phyloP scores from a whole-genome alignment of 495 filamentous ascomycete species.

The Schizothecium vesticola region DNA sequence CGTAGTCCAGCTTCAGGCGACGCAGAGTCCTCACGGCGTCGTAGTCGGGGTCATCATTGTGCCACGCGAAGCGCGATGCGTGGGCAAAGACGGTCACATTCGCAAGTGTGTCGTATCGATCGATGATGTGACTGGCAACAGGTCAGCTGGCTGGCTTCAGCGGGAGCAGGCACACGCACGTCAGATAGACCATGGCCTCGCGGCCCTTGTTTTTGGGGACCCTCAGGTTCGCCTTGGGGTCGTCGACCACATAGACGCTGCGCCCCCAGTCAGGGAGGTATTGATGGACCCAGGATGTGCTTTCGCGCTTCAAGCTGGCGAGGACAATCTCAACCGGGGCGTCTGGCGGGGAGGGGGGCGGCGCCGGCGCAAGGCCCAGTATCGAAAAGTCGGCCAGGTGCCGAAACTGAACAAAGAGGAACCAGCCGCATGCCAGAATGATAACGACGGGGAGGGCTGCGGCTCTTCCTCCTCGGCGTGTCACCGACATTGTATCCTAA shows the following conservation, averaged over 20 bases:
- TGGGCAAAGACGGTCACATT: conserved; percentile 58
- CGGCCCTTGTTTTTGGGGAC: conserved; percentile 54
- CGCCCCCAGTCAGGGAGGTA: conserved; percentile 35
- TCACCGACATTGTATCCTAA: background rate
- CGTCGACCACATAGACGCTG: conserved; percentile 49
- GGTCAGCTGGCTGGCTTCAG: conserved; percentile 11
- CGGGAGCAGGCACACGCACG: conserved; percentile 43
- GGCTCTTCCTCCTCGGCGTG: background rate
- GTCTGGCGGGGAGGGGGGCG: background rate
- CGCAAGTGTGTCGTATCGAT: conserved; percentile 57
- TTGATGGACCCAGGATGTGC: conserved; percentile 32
- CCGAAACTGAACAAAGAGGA: conserved; percentile 7
- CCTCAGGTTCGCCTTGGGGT: conserved; percentile 31
- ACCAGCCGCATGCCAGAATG: conserved; percentile 7
- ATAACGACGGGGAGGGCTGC: conserved; percentile 3
- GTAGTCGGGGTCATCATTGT: conserved; percentile 53
- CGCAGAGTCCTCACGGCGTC: conserved; percentile 44
- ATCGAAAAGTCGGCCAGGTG: background rate
- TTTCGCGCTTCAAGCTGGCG: conserved; percentile 30
- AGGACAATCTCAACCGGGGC: conserved; percentile 30
- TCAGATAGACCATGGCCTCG: conserved; percentile 60
- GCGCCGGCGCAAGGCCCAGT: background rate
- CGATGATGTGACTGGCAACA: conserved; percentile 53
- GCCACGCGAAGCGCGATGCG: conserved; percentile 58
- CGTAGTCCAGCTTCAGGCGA: conserved; percentile 50